Base-by-base conservation (phyloP, 2,329 filamentous ascomycete genomes). In the Thelonectria rubi region DNA sequence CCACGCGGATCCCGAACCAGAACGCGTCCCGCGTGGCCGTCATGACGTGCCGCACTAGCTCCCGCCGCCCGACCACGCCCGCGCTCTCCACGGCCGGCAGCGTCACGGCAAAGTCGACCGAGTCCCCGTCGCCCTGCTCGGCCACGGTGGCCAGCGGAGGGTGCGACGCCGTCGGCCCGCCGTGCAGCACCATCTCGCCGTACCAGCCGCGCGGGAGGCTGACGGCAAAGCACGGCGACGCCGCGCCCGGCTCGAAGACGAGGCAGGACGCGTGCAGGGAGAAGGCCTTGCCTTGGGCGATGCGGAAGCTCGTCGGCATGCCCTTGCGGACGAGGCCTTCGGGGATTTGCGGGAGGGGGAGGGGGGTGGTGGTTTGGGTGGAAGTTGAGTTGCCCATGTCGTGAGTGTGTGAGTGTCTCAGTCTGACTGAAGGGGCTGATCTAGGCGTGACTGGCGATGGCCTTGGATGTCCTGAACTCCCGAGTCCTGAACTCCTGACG, bases 251-350 rank as follows among this genome's bases (percentile, higher is more conserved):
- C n/a, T 58, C 61, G 45, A 26, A 40, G 15, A 69, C 26, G 9
- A 17, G 14, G n/a, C 59, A 39, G 12, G 63, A 15, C 15, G 62
- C 43, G 3, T 65, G 65, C 4, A 26, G 20, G 11, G 47, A 49
- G 14, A 53, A 55, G 2, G 60, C 47, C 20, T 67, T 62, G 7
- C 65, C 54, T 50, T 57, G 60, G 1, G 58, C 18, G 20, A 70
- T 26, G 11, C 59, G 53, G 34, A 71, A 46, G 6, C 18, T 12
- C 7, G 50, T 32, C 1, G 61, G 57, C 8, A 63, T n/a, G 15
- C 46, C 51, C 12, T 37, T 26, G 39, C 18, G 32, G 18, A 53
- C 53, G n/a, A 47, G 43, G 30, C n/a, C 48, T 21, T 51, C 47
- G 17, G 58, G 57, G n/a, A 61, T 57, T 10, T 47, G 53, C 6